These are phyloP conservation scores for Pythium sp. DNA, from an alignment of 352 stramenopile species.

Conservation along the genomic window DNA sequence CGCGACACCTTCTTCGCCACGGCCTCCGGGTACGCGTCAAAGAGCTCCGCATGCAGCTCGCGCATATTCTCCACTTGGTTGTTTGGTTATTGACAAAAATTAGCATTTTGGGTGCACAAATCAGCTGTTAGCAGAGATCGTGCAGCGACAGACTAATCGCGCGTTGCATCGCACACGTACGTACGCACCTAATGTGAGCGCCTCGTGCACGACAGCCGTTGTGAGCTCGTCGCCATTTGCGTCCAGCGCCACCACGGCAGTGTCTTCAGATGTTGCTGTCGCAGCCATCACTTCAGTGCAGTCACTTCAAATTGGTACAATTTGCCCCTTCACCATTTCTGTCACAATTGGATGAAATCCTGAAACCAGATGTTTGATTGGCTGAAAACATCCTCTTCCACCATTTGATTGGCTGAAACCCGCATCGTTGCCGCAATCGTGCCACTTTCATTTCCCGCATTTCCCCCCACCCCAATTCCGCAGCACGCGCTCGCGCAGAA, in stretches of 20 bases:
- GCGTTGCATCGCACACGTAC: slow-evolving; percentile 2
- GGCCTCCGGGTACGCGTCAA: slow-evolving; percentile 39
- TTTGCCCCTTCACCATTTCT: background rate
- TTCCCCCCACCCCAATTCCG: background rate
- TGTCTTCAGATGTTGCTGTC: background rate
- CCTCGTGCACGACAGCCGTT: slow-evolving; percentile 24
- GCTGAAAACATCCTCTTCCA: background rate
- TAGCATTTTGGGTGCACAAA: background rate
- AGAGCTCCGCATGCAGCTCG: slow-evolving; percentile 48
- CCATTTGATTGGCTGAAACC: background rate
- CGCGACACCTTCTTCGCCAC: slow-evolving; percentile 57
- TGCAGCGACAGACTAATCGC: background rate
- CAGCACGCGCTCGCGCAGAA: background rate
- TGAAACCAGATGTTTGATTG: background rate
- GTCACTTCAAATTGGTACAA: background rate
- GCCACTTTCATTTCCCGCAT: background rate
- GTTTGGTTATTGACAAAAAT: background rate
- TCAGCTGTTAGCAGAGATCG: background rate
- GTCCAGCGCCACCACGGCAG: background rate
- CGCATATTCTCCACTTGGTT: slow-evolving; percentile 38
- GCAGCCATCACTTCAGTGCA: background rate
- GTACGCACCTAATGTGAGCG: slow-evolving; percentile 17
- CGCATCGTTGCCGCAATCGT: background rate
- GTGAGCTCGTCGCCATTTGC: slow-evolving; percentile 16
- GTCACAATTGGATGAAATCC: background rate